Base-by-base conservation (phyloP, 2,329 filamentous ascomycete genomes). In the Talaromyces sp. region DNA sequence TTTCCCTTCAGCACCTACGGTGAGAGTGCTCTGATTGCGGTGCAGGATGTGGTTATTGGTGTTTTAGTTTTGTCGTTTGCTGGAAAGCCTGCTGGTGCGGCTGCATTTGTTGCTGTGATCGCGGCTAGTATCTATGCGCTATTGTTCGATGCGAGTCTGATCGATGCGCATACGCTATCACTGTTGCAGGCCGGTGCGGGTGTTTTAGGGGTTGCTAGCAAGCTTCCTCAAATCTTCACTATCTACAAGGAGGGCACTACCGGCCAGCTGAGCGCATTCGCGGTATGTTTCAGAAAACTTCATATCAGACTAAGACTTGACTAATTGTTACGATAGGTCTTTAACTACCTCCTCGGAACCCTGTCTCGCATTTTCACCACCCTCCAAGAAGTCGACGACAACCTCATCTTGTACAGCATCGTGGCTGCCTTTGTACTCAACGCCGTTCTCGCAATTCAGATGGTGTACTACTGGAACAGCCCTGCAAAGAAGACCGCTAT, bases 1-100 rank as follows among this genome's bases (percentile, higher is more conserved):
- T 97, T 96, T 70, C 93, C 95, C 2, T 97, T 99, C 79, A 96
- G 89, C 83, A 99, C 95, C 11, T 99, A 90, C 76, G 95, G 95
- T 76, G 95, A 99, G 84, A 93, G 92, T 31, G 92, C 90, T 40
- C 82, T 98, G 72, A 97, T 99, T 69, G 84, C 95, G 57, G 87
- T 88, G 64, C 95, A 99, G 81, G 96, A 99, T 77, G 86, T 98
- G 48, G 85, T 92, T 64, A 96, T 99, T 74, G 88, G 89, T 5
- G 86, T 92, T 57, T 78, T 98, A 70, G 92, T 99, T 46, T 81
- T 99, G 75, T 88, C 90, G 73, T 98, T 92, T 76, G 88, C 86
- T 64, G 89, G 90, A 9, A 85, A 86, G 68, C 80, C 82, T 0
- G 82, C 83, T 52, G 81, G 85, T 3, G 92, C 92, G 0, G 91